These are phyloP conservation scores for Apiospora saccharicola DNA, from an alignment of 2,329 filamentous ascomycete genomes.

Conservation along the genomic window DNA sequence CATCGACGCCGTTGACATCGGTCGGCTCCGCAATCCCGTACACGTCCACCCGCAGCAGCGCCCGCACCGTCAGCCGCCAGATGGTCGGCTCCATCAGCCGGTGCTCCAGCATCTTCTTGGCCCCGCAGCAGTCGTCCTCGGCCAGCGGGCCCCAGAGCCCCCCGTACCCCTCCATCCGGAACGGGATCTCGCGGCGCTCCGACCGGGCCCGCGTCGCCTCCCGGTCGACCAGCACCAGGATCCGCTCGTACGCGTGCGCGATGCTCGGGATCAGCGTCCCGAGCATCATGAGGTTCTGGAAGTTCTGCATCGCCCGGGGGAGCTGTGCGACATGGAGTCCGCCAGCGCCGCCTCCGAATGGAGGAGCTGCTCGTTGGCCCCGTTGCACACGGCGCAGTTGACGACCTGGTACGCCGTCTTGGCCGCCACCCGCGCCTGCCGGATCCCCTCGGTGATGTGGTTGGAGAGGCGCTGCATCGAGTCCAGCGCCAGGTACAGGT, in stretches of 20 bases:
- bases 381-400: constrained; percentile 58
- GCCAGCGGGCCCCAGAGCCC: constrained; percentile 52
- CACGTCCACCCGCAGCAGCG: constrained; percentile 63
- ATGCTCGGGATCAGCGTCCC: constrained; percentile 64
- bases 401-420: constrained; percentile 59
- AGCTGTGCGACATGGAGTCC: constrained; percentile 20
- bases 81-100: constrained; percentile 57
- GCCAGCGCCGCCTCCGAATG: constrained; percentile 27
- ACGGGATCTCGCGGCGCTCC: constrained; percentile 51
- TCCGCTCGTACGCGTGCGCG: constrained; percentile 63
- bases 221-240: constrained; percentile 62
- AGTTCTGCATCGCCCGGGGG: constrained; percentile 54
- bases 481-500: constrained; percentile 59
- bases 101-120: constrained; percentile 46
- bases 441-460: constrained; percentile 55
- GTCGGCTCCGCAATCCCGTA: constrained; percentile 53
- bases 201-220: constrained; percentile 54
- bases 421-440: constrained; percentile 55
- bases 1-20: constrained; percentile 25
- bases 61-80: constrained; percentile 63
- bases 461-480: constrained; percentile 56
- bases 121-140: constrained; percentile 37
- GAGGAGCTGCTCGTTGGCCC: constrained; percentile 47
- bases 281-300: constrained; percentile 67
- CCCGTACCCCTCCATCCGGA: constrained; percentile 56